A percentile compares a stretch with the other conserved stretches of the same genome.
These are phyloP conservation scores for Hyphodiscus hymeniophilus DNA, from an alignment of 495 filamentous ascomycete genomes.

Conservation along the genomic window DNA sequence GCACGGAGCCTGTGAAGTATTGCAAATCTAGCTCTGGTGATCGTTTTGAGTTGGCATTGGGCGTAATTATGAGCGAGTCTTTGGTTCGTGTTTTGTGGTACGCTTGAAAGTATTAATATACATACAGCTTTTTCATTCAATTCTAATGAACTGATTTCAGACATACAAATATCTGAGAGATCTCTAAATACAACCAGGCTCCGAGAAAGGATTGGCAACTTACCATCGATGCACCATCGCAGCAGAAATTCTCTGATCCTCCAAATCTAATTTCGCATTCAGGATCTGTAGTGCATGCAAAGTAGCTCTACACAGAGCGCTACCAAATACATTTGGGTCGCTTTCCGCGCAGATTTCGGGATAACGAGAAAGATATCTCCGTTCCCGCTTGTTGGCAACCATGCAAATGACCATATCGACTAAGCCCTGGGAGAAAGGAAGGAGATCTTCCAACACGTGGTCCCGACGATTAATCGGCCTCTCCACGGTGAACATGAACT, in stretches of 20 bases:
- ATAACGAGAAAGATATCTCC: slow-evolving; percentile 1
- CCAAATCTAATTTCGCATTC: slow-evolving; percentile 8
- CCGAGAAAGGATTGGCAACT: neutral
- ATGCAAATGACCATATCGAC: slow-evolving; percentile 16
- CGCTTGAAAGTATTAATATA: neutral
- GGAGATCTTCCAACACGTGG: neutral
- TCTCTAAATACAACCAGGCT: neutral
- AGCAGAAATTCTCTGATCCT: slow-evolving; percentile 4
- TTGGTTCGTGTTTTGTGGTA: slow-evolving; percentile 17
- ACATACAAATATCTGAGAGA: no score
- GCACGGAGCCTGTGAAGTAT: neutral
- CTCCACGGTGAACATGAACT: neutral
- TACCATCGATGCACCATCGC: neutral
- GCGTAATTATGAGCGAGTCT: slow-evolving; percentile 11
- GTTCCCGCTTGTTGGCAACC: slow-evolving; percentile 15
- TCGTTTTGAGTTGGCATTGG: slow-evolving; percentile 2
- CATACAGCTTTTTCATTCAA: neutral
- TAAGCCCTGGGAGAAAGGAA: slow-evolving; percentile 12
- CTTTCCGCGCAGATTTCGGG: slow-evolving; percentile 8
- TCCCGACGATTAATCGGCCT: neutral
- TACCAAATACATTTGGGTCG: neutral
- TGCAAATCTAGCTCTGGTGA: neutral
- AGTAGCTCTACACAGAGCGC: slow-evolving; percentile 1
- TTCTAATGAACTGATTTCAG: no score
- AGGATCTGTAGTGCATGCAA: slow-evolving; percentile 1